Percentiles rank a stretch among this genome's conserved stretches.
These are phyloP conservation scores for Gymnopus androsaceus DNA, from an alignment of 1,284 basidiomycete species.

Conservation along the genomic window DNA sequence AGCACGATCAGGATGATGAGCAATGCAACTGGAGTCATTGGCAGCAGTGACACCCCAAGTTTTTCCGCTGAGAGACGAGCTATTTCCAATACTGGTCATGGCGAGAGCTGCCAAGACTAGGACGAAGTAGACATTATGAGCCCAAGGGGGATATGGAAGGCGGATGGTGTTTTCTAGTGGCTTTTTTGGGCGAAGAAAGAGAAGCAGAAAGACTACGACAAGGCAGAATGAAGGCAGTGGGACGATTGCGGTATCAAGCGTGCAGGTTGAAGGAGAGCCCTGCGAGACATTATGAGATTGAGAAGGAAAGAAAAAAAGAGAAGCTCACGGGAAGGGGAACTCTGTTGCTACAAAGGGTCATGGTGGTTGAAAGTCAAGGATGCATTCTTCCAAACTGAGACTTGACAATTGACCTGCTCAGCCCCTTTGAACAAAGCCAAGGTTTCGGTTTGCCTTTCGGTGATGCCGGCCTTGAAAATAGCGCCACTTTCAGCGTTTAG, in stretches of 20 bases:
- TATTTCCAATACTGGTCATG: conserved; percentile 30
- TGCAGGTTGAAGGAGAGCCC: conserved; percentile 31
- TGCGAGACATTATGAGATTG: conserved; percentile 6
- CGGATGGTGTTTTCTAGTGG: background rate
- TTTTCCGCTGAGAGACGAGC: conserved; percentile 25
- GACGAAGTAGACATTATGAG: conserved; percentile 27
- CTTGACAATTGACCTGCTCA: background rate
- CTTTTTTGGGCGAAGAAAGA: conserved; percentile 7
- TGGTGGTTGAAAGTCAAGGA: conserved; percentile 2
- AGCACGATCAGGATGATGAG: conserved; percentile 21
- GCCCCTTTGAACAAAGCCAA: background rate
- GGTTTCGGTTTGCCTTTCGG: no score
- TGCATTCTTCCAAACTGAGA: background rate
- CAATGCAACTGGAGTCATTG: conserved; percentile 23
- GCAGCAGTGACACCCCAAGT: conserved; percentile 28
- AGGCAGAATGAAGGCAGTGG: conserved; percentile 30
- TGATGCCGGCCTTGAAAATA: no score
- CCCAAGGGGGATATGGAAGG: conserved; percentile 18
- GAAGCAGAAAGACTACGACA: conserved; percentile 15
- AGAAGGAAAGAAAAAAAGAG: background rate
- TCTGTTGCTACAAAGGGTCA: conserved; percentile 15
- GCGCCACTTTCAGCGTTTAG: no score
- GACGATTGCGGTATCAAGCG: conserved; percentile 28
- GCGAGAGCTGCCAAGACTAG: conserved; percentile 24
- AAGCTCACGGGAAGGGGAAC: conserved; percentile 6